phyloP scores from a whole-genome alignment of 208 protist species.

The Leishmania turanica region DNA sequence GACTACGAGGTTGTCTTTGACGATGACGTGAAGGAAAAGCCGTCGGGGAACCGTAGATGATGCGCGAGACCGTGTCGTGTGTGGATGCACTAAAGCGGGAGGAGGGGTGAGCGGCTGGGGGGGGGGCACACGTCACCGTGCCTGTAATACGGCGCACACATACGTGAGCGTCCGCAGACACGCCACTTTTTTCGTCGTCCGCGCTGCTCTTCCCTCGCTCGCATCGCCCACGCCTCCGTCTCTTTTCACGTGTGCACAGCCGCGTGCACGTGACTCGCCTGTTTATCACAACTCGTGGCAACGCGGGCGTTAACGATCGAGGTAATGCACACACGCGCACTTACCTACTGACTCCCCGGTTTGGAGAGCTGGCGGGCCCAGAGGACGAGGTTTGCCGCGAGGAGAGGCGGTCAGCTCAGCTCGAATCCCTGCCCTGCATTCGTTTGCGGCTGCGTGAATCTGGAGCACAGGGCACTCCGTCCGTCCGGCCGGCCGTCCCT shows the following conservation, averaged over 20 bases:
- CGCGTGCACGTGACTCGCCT: background rate
- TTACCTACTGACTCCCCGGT: too few relatives aligned
- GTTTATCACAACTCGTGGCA: too few relatives aligned
- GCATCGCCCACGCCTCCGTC: background rate
- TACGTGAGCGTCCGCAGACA: background rate
- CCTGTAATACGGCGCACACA: background rate
- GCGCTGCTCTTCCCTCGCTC: background rate
- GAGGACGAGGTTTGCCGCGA: background rate
- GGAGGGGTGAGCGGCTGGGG: background rate
- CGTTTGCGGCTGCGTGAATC: background rate
- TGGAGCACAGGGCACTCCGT: background rate
- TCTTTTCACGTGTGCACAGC: background rate
- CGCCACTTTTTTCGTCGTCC: background rate
- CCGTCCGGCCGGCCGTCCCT: background rate
- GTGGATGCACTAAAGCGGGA: background rate
- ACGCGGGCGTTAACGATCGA: too few relatives aligned
- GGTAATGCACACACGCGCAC: too few relatives aligned
- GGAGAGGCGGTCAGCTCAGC: background rate
- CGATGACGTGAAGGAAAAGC: conserved; percentile 15
- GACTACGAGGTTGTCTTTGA: conserved; percentile 83
- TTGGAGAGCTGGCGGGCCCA: background rate
- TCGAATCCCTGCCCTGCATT: background rate
- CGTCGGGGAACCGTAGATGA: background rate
- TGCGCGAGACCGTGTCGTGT: background rate
- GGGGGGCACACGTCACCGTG: background rate